A percentile compares a stretch with the other conserved stretches of the same genome.
These are phyloP conservation scores for Beauveria pseudobassiana DNA, from an alignment of 2,329 filamentous ascomycete species.

Conservation along the genomic window DNA sequence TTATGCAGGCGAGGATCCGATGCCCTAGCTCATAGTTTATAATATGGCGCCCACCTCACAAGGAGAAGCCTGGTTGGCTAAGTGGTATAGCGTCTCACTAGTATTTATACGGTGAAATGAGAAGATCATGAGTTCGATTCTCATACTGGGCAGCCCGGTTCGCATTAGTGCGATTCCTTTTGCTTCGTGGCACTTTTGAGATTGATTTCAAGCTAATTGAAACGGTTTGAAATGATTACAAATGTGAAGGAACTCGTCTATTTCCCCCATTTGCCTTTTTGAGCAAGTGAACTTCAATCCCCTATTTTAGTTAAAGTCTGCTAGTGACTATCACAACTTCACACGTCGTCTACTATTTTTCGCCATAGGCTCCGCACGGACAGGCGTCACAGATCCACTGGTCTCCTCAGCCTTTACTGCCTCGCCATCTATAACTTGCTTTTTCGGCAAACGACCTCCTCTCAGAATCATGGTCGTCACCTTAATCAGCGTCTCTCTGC, in stretches of 20 bases:
- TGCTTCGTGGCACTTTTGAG: neutral
- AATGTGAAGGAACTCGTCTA: no score
- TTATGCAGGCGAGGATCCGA: neutral
- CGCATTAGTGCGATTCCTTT: constrained; percentile 4
- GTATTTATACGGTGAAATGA: constrained; percentile 21
- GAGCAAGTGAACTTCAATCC: no score
- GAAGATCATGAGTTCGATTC: constrained; percentile 29
- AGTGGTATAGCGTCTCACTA: constrained; percentile 31
- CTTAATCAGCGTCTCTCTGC: constrained; percentile 48
- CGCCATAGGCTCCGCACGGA: neutral
- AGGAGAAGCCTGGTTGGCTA: constrained; percentile 23
- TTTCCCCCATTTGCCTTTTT: no score
- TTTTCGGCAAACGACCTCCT: constrained; percentile 9
- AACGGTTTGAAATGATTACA: no score
- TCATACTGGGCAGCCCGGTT: constrained; percentile 21
- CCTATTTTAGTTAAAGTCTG: no score
- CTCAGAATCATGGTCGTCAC: constrained; percentile 15
- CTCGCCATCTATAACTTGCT: neutral
- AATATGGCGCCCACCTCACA: neutral
- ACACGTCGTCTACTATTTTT: neutral
- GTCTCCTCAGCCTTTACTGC: constrained; percentile 8
- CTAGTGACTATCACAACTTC: no score
- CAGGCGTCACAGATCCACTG: constrained; percentile 13
- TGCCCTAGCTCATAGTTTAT: neutral
- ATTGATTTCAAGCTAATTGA: no score